phyloP scores from a whole-genome alignment of 1,284 basidiomycete genomes.

The Ustilago hordei region DNA sequence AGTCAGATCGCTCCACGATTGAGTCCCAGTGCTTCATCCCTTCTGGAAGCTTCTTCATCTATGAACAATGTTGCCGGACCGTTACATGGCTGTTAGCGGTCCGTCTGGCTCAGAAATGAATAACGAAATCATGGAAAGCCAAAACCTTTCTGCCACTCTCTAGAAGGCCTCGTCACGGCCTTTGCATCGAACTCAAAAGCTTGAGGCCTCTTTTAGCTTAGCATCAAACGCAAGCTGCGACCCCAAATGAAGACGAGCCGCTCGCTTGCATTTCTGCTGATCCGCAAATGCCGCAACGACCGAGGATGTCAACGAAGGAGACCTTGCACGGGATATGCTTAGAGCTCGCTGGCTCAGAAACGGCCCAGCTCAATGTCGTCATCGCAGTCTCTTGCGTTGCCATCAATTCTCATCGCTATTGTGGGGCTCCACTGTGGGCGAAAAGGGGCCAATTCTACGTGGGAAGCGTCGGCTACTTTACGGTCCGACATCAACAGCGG shows the following conservation, averaged over 20 bases:
- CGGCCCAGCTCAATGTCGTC: background rate
- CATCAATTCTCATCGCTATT: background rate
- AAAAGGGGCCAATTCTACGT: background rate
- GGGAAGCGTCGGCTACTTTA: background rate
- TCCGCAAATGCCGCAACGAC: background rate
- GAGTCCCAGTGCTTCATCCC: too few relatives aligned
- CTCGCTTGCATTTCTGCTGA: background rate
- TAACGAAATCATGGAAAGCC: background rate
- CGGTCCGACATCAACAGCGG: background rate
- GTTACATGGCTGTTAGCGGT: background rate
- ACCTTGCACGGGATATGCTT: conserved; percentile 3
- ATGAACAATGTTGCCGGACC: background rate
- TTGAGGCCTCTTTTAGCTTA: background rate
- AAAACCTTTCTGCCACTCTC: background rate
- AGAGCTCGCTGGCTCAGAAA: background rate
- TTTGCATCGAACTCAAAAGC: background rate
- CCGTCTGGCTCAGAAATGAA: background rate
- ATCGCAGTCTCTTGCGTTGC: background rate
- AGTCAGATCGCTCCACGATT: too few relatives aligned
- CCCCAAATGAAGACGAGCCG: conserved; percentile 9
- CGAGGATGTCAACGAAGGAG: background rate
- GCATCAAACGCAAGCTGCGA: background rate
- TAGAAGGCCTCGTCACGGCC: background rate
- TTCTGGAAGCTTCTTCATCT: too few relatives aligned
- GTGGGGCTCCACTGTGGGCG: background rate